A percentile compares a stretch with the other conserved stretches of the same genome.
phyloP scores from a whole-genome alignment of 768 basidiomycete genomes.

The Sarcodon aspratus region DNA sequence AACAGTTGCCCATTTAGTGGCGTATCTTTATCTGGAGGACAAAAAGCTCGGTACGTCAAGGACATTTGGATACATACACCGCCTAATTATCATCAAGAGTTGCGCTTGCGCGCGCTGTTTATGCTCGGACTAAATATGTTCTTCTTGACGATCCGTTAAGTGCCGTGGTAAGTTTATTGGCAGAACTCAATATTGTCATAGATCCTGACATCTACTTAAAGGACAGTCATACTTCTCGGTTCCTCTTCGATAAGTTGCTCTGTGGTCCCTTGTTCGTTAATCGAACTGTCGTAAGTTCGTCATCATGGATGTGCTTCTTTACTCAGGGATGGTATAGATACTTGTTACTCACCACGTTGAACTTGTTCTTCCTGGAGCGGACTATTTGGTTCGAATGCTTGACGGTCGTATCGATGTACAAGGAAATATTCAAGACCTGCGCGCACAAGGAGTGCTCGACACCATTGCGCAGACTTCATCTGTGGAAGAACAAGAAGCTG shows the following conservation, averaged over 20 bases:
- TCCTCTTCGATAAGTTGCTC: conserved; percentile 52
- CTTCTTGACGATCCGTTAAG: conserved; percentile 78
- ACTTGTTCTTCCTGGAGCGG: conserved; percentile 61
- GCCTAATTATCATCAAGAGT: conserved; percentile 31
- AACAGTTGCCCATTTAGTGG: conserved; percentile 28
- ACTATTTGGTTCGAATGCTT: conserved; percentile 68
- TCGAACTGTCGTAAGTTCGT: conserved; percentile 53
- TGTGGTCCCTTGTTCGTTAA: conserved; percentile 52
- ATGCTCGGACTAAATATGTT: conserved; percentile 40
- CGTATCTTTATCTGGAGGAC: conserved; percentile 70
- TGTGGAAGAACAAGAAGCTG: conserved; percentile 29
- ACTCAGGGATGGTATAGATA: conserved; percentile 24
- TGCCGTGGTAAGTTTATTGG: conserved; percentile 50
- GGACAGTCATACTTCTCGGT: conserved; percentile 61
- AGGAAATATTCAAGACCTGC: conserved; percentile 57
- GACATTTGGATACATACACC: not conserved
- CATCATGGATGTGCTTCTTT: not conserved
- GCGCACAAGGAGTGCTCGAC: conserved; percentile 48
- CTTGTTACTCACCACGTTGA: conserved; percentile 81
- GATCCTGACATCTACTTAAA: conserved; percentile 12
- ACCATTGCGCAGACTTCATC: conserved; percentile 41
- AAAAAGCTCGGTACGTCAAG: conserved; percentile 55
- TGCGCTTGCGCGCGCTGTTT: conserved; percentile 75
- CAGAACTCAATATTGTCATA: not conserved
- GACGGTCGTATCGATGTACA: conserved; percentile 74